Evolutionary conservation across 768 basidiomycete species (phyloP), one percentile per base, ranked within the genome.

Genomic region (Thelephora ganbajun): DNA sequence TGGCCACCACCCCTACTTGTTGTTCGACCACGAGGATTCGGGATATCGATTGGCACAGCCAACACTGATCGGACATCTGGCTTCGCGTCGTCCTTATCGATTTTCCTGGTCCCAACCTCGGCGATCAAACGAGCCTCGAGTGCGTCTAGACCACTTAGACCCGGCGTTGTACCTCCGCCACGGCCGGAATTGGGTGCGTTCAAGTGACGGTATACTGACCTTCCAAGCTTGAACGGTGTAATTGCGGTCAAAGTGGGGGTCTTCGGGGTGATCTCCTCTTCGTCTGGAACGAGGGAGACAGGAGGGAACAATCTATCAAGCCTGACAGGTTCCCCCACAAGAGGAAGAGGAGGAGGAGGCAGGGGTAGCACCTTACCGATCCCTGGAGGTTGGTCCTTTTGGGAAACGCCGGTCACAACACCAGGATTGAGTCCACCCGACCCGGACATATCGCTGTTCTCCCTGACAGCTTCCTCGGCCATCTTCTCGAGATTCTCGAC

Each of bases 401-500:
- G 26, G 26, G 9, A 9, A 9, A 30, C 26, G 9, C 5, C 9
- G 12, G 54, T 26, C 5, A 47, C 47, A 11, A 44, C 48, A 11
- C 50, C 53, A 9, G 26, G 4, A 9, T 30, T 30, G 26, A 30
- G 26, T 30, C 26, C 26, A 9, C 26, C 26, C 19, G 50, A 49
- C 9, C 33, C 50, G 42, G 60, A 62, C 47, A 63, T 54, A 51
- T 67, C 56, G 18, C 49, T 43, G 6, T 52, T 54, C 18, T 53
- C 52, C 46, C 51, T 56, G 14, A 57, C 70, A 0, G 74, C 77
- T 48, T 72, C 72, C 30, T 76, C 80, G 0, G 81, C 85, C 69
- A 90, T 77, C 59, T 72, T 70, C 63, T 89, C 87, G 46, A 89
- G 67, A 51, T 71, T 67, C 50, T 76, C 75, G 6, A 89, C 83